These are phyloP conservation scores for Candida chauliodis DNA, from an alignment of 805 yeast species.

Conservation along the genomic window DNA sequence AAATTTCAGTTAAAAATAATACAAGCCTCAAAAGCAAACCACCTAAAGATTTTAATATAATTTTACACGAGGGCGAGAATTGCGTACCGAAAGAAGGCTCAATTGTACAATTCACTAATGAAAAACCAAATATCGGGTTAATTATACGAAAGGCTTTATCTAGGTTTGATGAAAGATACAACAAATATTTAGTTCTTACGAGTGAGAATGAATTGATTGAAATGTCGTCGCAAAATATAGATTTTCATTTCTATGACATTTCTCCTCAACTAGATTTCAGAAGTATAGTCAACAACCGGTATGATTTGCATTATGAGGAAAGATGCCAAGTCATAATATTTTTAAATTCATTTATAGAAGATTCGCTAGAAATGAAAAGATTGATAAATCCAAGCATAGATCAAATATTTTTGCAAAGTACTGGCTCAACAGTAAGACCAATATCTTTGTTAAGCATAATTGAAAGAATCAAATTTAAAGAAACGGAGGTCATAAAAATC, in stretches of 20 bases:
- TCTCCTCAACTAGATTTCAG: slow-evolving; percentile 17
- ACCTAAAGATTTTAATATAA: slow-evolving; percentile 8
- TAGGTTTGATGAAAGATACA: slow-evolving; percentile 30
- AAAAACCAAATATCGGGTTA: slow-evolving; percentile 27
- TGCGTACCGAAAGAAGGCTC: slow-evolving; percentile 31
- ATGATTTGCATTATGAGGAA: too few species aligned
- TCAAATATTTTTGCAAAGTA: slow-evolving; percentile 21
- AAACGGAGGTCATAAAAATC: slow-evolving; percentile 7
- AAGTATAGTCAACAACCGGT: slow-evolving; percentile 19
- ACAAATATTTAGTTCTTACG: slow-evolving; percentile 30
- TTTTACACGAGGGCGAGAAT: slow-evolving; percentile 11
- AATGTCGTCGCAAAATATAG: slow-evolving; percentile 26
- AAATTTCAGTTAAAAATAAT: background rate
- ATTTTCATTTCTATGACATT: slow-evolving; percentile 27
- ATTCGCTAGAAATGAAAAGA: slow-evolving; percentile 13
- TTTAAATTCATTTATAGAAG: slow-evolving; percentile 23
- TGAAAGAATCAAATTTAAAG: slow-evolving; percentile 14
- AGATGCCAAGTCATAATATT: too few species aligned
- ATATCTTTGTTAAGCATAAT: slow-evolving; percentile 15
- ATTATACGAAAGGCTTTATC: slow-evolving; percentile 31
- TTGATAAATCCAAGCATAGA: slow-evolving; percentile 15
- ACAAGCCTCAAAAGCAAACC: background rate
- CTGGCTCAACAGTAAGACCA: slow-evolving; percentile 13
- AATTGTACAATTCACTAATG: slow-evolving; percentile 31
- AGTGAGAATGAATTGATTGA: slow-evolving; percentile 24